These are phyloP conservation scores for Kuraishia capsulata DNA, from an alignment of 805 yeast species.

Conservation along the genomic window DNA sequence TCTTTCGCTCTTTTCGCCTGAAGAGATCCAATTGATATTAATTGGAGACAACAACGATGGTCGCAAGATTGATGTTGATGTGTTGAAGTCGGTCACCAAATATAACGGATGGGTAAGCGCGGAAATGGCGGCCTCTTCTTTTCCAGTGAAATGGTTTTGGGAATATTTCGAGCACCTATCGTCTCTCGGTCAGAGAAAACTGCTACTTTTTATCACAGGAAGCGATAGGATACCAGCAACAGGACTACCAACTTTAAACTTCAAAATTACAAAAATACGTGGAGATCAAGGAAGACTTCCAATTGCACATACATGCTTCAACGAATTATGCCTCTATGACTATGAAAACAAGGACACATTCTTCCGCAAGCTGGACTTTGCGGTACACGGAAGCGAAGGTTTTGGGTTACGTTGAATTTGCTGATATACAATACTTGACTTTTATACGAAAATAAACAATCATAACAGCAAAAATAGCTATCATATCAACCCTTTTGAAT, in stretches of 20 bases:
- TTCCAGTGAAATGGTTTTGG: slow-evolving; percentile 80
- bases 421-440: too few species aligned
- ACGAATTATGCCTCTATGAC: slow-evolving; percentile 71
- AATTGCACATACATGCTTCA: slow-evolving; percentile 89
- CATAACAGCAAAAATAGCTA: too few species aligned
- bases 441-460: too few species aligned
- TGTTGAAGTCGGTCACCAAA: slow-evolving; percentile 62
- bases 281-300: slow-evolving; percentile 50
- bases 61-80: slow-evolving; percentile 51
- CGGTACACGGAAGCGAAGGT: slow-evolving; percentile 76
- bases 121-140: slow-evolving; percentile 26
- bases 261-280: slow-evolving; percentile 52
- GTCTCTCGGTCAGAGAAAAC: slow-evolving; percentile 42
- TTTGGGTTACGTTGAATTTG: slow-evolving; percentile 43
- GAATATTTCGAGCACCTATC: slow-evolving; percentile 45
- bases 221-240: slow-evolving; percentile 91
- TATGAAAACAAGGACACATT: slow-evolving; percentile 52
- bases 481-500: too few species aligned
- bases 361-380: slow-evolving; percentile 47
- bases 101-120: slow-evolving; percentile 55
- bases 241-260: slow-evolving; percentile 68
- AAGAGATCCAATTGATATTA: slow-evolving; percentile 69
- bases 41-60: slow-evolving; percentile 57
- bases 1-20: slow-evolving; percentile 67
- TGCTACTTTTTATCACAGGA: slow-evolving; percentile 78